Percentiles rank a stretch among this genome's conserved stretches.
Evolutionary conservation across 306 rosid species (phyloP).

Genomic region (Purshia tridentata): DNA sequence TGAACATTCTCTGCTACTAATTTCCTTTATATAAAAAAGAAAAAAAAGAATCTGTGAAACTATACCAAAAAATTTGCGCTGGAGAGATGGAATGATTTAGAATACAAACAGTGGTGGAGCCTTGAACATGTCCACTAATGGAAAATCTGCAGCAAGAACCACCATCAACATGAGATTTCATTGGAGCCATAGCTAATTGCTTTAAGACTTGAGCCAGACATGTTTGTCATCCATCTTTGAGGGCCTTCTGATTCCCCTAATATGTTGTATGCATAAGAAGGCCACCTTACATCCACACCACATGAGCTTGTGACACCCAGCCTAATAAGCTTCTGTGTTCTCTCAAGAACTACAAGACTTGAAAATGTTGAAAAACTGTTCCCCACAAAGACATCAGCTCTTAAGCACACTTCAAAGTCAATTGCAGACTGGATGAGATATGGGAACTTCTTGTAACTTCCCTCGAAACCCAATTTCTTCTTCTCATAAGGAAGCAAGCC

Average conservation of each 20-base stretch:
- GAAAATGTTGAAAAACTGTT: conserved; percentile 96
- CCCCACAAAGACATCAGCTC: conserved; percentile 81
- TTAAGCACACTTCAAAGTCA: conserved; percentile 82
- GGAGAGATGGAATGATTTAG: not conserved
- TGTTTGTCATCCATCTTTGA: conserved; percentile 62
- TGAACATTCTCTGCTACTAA: not conserved
- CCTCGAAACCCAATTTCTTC: conserved; percentile 64
- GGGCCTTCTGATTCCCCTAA: conserved; percentile 62
- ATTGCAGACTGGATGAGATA: conserved; percentile 88
- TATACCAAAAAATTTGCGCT: conserved; percentile 1
- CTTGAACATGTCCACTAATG: not conserved
- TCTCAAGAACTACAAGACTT: conserved; percentile 74
- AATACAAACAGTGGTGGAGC: conserved; percentile 14
- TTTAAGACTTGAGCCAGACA: conserved; percentile 72
- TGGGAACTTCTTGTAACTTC: conserved; percentile 63
- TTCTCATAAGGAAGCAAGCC: conserved; percentile 74
- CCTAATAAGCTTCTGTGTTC: conserved; percentile 71
- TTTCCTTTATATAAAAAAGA: not conserved
- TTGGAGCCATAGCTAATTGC: conserved; percentile 77
- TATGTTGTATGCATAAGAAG: conserved; percentile 81
- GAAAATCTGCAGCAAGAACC: not conserved
- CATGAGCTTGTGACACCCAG: conserved; percentile 42
- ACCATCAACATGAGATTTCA: conserved; percentile 50
- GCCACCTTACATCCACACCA: conserved; percentile 58
- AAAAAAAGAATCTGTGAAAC: not conserved